Base-by-base conservation (phyloP, 371 early-diverging fungal species). In the Vairimorpha ceranae region DNA sequence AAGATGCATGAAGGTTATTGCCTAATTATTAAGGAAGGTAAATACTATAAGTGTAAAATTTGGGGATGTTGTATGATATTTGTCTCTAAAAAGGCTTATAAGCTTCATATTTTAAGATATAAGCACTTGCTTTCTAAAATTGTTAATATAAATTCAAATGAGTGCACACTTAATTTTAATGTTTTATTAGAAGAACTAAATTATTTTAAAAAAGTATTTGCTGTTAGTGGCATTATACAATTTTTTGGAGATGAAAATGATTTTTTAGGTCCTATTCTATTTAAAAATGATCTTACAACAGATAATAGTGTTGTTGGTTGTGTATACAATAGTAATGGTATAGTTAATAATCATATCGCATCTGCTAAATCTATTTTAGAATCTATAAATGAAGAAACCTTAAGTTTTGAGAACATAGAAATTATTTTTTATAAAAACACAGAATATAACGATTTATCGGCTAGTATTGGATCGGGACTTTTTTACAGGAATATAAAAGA, bases 231-330 rank as follows among this genome's bases (percentile, higher is more conserved):
- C 17, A 29, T 61, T 32, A 1, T 17, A 35, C 61, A 61, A 4
- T 17, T 4, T 14, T 35, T 35, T 3, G 3, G 3, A 35, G 1
- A 3, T 17, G 41, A 61, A 61, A 32, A 61, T n/a, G 33, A 32
- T 61, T 61, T 32, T 14, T 23, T 36, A 15, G 1, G 12, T 1
- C 15, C 17, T 30, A 35, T 61, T 32, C 2, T 3, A 21, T 61
- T 61, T 19, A 61, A 61, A 36, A 61, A 61, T 61, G 61, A 61
- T 32, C 4, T 59, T n/a, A 48, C n/a, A n/a, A n/a, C n/a, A n/a
- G n/a, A n/a, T n/a, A n/a, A n/a, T n/a, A n/a, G n/a, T n/a, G n/a
- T n/a, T n/a, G n/a, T n/a, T n/a, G n/a, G n/a, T n/a, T n/a, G n/a
- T n/a, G n/a, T n/a, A n/a, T n/a, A n/a, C n/a, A n/a, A n/a, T n/a